phyloP scores from a whole-genome alignment of 345 rosid species.

The Atalantia buxifolia region DNA sequence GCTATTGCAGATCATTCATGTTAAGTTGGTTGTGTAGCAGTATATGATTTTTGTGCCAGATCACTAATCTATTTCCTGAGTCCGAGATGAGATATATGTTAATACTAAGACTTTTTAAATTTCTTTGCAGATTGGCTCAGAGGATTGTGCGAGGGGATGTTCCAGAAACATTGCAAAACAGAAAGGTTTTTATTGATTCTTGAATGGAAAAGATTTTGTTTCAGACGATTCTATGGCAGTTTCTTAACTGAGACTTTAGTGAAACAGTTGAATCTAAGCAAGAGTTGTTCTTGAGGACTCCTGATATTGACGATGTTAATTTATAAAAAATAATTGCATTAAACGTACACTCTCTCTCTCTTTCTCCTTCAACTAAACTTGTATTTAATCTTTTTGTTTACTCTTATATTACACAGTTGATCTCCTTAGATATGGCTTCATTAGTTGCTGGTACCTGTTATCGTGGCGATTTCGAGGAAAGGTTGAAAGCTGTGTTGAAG shows the following conservation, averaged over 20 bases:
- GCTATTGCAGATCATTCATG: background rate
- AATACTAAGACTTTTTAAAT: background rate
- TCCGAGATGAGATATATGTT: background rate
- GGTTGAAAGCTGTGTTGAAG: constrained; percentile 87
- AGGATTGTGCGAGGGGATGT: constrained; percentile 87
- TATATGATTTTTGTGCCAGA: background rate
- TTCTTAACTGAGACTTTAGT: background rate
- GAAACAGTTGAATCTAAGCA: background rate
- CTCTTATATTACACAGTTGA: constrained; percentile 43
- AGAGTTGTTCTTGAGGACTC: background rate
- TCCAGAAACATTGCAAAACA: constrained; percentile 72
- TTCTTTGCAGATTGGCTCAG: constrained; percentile 62
- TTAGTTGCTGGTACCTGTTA: constrained; percentile 87
- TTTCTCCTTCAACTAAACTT: background rate
- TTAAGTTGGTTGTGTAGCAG: background rate
- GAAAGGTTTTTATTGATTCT: constrained; percentile 43
- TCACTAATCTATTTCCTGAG: background rate
- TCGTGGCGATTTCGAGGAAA: constrained; percentile 82
- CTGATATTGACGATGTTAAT: background rate
- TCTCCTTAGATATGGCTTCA: constrained; percentile 89
- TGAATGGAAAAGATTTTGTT: background rate
- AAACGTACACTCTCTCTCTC: background rate
- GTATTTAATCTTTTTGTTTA: background rate
- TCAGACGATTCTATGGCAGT: background rate
- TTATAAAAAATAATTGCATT: background rate